phyloP scores from a whole-genome alignment of 1,284 basidiomycete species.

The Boletus semigastroideus region DNA sequence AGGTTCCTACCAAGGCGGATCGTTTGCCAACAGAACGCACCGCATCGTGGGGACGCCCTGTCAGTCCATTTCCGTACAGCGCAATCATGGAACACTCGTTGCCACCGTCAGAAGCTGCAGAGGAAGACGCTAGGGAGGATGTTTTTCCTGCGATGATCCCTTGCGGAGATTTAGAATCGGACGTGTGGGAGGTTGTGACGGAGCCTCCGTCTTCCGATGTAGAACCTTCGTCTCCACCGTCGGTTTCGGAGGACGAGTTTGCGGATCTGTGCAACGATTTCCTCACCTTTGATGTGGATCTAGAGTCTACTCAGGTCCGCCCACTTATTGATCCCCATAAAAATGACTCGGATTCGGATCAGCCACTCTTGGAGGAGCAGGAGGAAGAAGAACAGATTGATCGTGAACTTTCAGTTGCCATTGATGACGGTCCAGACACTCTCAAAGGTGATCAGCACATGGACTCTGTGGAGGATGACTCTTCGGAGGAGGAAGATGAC shows the following conservation, averaged over 20 bases:
- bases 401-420: slow-evolving; percentile 37
- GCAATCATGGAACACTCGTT: slow-evolving; percentile 32
- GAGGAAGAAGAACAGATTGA: slow-evolving; percentile 39
- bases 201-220: slow-evolving; percentile 25
- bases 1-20: slow-evolving; percentile 62
- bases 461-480: background rate
- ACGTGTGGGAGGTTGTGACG: slow-evolving; percentile 25
- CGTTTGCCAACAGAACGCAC: slow-evolving; percentile 54
- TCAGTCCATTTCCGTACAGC: slow-evolving; percentile 58
- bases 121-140: slow-evolving; percentile 8
- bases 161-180: slow-evolving; percentile 5
- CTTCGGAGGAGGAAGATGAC: slow-evolving; percentile 33
- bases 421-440: slow-evolving; percentile 21
- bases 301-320: slow-evolving; percentile 18
- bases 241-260: slow-evolving; percentile 25
- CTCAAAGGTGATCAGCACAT: background rate
- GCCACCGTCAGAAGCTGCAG: slow-evolving; percentile 13
- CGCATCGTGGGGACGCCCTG: slow-evolving; percentile 65
- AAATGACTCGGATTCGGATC: slow-evolving; percentile 5
- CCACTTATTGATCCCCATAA: background rate
- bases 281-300: slow-evolving; percentile 15
- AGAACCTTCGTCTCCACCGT: slow-evolving; percentile 14
- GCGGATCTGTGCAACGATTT: slow-evolving; percentile 17
- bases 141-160: background rate
- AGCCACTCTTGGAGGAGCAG: slow-evolving; percentile 21